Conservation (phyloP, 2,329 filamentous ascomycete genomes). For the Curvularia spicifera region DNA sequence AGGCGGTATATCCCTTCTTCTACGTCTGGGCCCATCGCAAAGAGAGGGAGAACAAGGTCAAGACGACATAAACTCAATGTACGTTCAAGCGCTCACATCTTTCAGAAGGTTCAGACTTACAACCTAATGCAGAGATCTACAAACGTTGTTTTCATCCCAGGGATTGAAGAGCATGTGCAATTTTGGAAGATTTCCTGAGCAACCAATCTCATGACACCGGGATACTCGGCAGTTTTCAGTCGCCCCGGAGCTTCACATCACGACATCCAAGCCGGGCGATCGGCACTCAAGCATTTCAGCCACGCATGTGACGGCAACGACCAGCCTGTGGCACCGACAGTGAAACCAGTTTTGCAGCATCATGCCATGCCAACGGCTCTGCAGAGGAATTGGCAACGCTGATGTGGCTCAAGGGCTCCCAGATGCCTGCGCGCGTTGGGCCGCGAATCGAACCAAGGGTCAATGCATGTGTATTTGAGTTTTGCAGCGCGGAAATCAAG, state of each 20-base stretch:
- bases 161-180: neutral
- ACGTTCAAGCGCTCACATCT: neutral
- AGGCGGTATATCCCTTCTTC: conserved; percentile 49
- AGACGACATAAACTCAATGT: conserved; percentile 10
- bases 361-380: neutral
- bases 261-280: conserved; percentile 17
- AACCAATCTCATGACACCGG: neutral
- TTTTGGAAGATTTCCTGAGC: neutral
- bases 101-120: neutral
- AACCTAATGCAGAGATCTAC: neutral
- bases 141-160: neutral
- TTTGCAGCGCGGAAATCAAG: conserved; percentile 2
- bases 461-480: conserved; percentile 5
- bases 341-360: neutral
- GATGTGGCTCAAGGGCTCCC: neutral
- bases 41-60: conserved; percentile 26
- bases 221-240: conserved; percentile 4
- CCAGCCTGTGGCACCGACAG: neutral
- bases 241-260: conserved; percentile 5
- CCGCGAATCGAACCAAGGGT: neutral
- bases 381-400: neutral
- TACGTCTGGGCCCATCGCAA: conserved; percentile 46
- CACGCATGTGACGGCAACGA: conserved; percentile 1
- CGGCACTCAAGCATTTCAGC: conserved; percentile 14
- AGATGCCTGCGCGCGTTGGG: neutral